phyloP scores from a whole-genome alignment of 148 eudicot species.

The Bassia scoparia region DNA sequence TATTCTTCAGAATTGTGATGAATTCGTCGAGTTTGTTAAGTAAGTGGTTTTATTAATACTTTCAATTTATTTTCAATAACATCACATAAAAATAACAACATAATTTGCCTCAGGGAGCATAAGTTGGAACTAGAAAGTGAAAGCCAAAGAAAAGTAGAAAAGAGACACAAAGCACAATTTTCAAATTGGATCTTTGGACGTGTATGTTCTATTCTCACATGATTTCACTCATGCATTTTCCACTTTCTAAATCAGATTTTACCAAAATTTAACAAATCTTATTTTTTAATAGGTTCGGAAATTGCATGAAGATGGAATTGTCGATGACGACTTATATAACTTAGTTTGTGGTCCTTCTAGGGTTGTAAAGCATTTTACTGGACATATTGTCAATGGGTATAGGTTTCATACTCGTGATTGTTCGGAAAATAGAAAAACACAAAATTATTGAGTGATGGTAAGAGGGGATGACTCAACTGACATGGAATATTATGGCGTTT shows the following conservation, averaged over 20 bases:
- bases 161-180: conserved; percentile 11
- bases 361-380: not conserved
- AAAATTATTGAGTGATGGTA: conserved; percentile 11
- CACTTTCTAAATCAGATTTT: not conserved
- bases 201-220: not conserved
- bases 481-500: conserved; percentile 17
- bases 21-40: not conserved
- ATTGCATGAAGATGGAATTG: not conserved
- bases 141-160: not conserved
- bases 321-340: conserved; percentile 7
- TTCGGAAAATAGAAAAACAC: not conserved
- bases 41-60: not conserved
- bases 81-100: not conserved
- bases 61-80: not conserved
- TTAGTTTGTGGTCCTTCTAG: conserved; percentile 9
- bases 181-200: not conserved
- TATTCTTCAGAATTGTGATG: conserved; percentile 14
- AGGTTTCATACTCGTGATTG: not conserved
- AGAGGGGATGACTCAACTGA: conserved; percentile 1
- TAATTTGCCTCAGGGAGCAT: not conserved
- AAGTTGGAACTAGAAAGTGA: not conserved
- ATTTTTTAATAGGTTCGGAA: not conserved
- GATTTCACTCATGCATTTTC: not conserved
- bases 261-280: not conserved
- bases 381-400: conserved; percentile 1